Evolutionary conservation across 78 protist genomes (phyloP).

Genomic region (Chrysochromulina tobinii): DNA sequence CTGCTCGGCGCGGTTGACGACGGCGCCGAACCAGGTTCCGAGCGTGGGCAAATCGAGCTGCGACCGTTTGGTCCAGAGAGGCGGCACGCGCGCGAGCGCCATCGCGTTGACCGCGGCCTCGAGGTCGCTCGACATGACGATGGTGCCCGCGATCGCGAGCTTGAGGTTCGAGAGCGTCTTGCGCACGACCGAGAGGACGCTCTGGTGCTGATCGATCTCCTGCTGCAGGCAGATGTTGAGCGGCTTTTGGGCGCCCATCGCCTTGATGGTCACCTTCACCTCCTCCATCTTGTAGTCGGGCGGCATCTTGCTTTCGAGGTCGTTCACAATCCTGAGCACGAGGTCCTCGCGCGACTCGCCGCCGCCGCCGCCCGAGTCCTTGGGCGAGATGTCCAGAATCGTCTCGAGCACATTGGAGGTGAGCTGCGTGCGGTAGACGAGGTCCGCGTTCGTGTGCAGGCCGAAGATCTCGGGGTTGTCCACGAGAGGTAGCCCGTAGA

Average conservation of each 20-base stretch:
- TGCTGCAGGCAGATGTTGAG: conserved; percentile 77
- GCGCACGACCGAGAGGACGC: conserved; percentile 39
- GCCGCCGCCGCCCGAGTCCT: conserved; percentile 58
- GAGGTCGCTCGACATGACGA: conserved; percentile 70
- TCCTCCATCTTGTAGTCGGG: background rate
- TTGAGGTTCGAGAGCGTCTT: conserved; percentile 50
- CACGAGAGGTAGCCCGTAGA: conserved; percentile 55
- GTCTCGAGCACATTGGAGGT: conserved; percentile 53
- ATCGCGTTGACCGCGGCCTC: conserved; percentile 41
- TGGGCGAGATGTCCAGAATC: conserved; percentile 78
- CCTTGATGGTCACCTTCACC: background rate
- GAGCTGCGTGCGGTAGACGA: conserved; percentile 58
- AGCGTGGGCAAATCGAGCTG: background rate
- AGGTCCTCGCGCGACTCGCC: conserved; percentile 72
- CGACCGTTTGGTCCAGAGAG: conserved; percentile 46
- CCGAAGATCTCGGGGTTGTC: conserved; percentile 87
- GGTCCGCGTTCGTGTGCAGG: conserved; percentile 83
- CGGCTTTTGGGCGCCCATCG: conserved; percentile 28
- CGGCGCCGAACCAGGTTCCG: conserved; percentile 65
- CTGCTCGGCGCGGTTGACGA: conserved; percentile 63
- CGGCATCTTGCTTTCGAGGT: conserved; percentile 48
- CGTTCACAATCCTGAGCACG: conserved; percentile 43
- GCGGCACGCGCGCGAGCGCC: conserved; percentile 41
- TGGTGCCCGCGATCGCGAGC: conserved; percentile 72
- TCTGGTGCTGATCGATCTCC: conserved; percentile 75